phyloP scores from a whole-genome alignment of 495 filamentous ascomycete genomes.

The Thermothielavioides terrestris region DNA sequence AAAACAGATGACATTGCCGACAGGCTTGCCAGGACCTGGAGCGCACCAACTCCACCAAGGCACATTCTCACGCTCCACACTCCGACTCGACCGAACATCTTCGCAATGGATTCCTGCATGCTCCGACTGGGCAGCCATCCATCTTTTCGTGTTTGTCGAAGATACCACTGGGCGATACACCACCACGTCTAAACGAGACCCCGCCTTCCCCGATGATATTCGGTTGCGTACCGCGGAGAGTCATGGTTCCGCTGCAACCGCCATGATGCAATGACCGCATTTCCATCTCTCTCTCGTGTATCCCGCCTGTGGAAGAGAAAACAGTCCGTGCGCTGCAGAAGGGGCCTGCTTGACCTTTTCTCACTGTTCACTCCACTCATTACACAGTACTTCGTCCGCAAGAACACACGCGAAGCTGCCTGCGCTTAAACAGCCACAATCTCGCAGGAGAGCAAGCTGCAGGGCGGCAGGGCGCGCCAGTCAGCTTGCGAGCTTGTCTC shows the following conservation, averaged over 20 bases:
- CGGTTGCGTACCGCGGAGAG: not conserved
- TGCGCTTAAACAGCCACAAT: conserved; percentile 4
- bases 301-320: not conserved
- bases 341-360: not conserved
- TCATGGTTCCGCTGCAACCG: not conserved
- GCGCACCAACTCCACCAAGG: no score
- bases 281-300: not conserved
- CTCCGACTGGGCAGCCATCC: not conserved
- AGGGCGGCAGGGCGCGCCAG: conserved; percentile 2
- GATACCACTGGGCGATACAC: not conserved
- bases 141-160: not conserved
- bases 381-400: not conserved
- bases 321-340: conserved; percentile 9
- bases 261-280: not conserved
- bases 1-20: no score
- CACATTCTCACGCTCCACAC: no score
- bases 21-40: no score
- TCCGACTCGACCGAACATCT: not conserved
- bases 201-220: not conserved
- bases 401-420: not conserved
- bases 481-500: not conserved
- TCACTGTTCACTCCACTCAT: no score
- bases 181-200: not conserved
- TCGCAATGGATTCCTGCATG: conserved; percentile 12
- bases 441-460: not conserved